Percentiles rank a stretch among this genome's conserved stretches.
phyloP scores from a whole-genome alignment of 352 stramenopile species.

The Phytophthora nicotianae region DNA sequence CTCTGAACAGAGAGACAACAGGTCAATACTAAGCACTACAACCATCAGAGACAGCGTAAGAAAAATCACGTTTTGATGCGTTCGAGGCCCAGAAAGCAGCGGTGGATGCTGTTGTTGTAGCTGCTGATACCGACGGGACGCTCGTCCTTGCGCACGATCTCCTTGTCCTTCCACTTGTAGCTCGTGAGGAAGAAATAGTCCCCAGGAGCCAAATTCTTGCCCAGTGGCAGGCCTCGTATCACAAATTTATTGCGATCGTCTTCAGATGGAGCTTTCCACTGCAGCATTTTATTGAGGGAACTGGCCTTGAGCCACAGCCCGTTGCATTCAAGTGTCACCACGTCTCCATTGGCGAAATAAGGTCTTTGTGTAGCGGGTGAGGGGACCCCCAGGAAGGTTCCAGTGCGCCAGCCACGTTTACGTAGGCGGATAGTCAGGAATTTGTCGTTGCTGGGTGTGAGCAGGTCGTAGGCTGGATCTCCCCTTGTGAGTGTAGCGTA shows the following conservation, averaged over 20 bases:
- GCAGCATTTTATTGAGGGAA: constrained; percentile 82
- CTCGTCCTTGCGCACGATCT: constrained; percentile 83
- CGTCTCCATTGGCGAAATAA: constrained; percentile 85
- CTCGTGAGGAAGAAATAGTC: constrained; percentile 91
- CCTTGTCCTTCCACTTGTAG: constrained; percentile 88
- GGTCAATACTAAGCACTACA: constrained; percentile 5
- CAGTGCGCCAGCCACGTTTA: constrained; percentile 73
- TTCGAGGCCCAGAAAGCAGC: constrained; percentile 82
- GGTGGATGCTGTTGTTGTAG: constrained; percentile 87
- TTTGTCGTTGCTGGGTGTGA: constrained; percentile 86
- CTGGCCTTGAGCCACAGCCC: constrained; percentile 80
- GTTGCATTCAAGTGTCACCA: constrained; percentile 89
- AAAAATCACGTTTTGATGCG: constrained; percentile 68
- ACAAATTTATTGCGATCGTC: constrained; percentile 90
- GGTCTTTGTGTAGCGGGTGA: constrained; percentile 53
- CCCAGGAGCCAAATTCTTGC: constrained; percentile 69
- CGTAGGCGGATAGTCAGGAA: constrained; percentile 81
- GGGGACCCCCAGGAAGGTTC: constrained; percentile 33
- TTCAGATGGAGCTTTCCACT: constrained; percentile 86
- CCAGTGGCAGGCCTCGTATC: constrained; percentile 75
- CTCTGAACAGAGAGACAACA: constrained; percentile 33
- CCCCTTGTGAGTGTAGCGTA: constrained; percentile 82
- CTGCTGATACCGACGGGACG: constrained; percentile 76
- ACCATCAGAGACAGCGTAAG: not conserved
- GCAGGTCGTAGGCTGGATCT: constrained; percentile 77